A percentile compares a stretch with the other conserved stretches of the same genome.
Evolutionary conservation across 2,329 filamentous ascomycete species (phyloP).

Genomic region (Hypoxylon sp.): DNA sequence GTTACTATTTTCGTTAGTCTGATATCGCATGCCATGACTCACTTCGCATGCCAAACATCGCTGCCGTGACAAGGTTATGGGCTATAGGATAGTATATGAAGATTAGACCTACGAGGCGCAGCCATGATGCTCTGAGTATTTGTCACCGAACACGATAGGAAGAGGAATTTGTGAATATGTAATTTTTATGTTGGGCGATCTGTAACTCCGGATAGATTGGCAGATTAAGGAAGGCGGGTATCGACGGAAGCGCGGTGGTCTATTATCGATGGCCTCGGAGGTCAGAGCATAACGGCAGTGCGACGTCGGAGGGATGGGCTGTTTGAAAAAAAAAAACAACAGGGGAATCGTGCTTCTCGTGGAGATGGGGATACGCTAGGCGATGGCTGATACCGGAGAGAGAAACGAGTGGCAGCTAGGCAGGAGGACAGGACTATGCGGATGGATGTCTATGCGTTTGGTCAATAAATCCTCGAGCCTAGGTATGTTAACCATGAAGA

Average conservation of each 20-base stretch:
- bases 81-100: not conserved
- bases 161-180: slow-evolving; percentile 2
- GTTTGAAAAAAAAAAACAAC: not conserved
- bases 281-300: slow-evolving; percentile 34
- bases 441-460: not conserved
- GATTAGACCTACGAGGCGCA: slow-evolving; percentile 47
- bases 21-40: slow-evolving; percentile 1
- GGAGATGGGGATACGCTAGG: slow-evolving; percentile 1
- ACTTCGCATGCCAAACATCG: slow-evolving; percentile 1
- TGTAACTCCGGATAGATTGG: not conserved
- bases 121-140: slow-evolving; percentile 46
- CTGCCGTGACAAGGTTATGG: slow-evolving; percentile 2
- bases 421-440: not conserved
- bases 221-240: slow-evolving; percentile 6
- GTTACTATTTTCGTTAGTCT: slow-evolving; percentile 60
- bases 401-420: slow-evolving; percentile 3
- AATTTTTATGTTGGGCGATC: slow-evolving; percentile 18
- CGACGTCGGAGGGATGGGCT: not conserved
- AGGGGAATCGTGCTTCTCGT: not conserved
- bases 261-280: slow-evolving; percentile 17
- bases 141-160: slow-evolving; percentile 10
- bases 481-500: not conserved
- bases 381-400: not conserved
- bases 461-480: not conserved
- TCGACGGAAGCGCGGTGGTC: slow-evolving; percentile 16